These are phyloP conservation scores for Ganoderma meredithae DNA, from an alignment of 1,284 basidiomycete species.

Conservation along the genomic window DNA sequence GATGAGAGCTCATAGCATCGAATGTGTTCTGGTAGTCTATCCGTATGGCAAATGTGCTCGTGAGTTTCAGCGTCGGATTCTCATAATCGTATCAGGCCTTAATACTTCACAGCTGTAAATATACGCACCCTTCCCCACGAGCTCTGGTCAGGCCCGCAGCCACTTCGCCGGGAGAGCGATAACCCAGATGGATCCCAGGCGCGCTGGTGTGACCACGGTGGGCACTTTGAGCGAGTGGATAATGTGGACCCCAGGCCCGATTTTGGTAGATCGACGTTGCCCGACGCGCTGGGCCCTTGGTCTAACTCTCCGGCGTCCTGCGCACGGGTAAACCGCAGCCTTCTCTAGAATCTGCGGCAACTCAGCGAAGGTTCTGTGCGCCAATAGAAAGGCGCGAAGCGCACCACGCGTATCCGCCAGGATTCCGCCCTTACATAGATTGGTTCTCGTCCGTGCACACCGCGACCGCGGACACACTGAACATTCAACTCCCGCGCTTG, in stretches of 20 bases:
- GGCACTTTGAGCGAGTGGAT: not conserved
- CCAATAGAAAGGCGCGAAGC: slow-evolving; percentile 20
- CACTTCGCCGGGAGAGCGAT: not conserved
- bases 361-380: slow-evolving; percentile 33
- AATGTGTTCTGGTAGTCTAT: not conserved
- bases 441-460: slow-evolving; percentile 10
- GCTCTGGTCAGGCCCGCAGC: not conserved
- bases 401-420: slow-evolving; percentile 18
- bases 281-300: slow-evolving; percentile 7
- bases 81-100: slow-evolving; percentile 25
- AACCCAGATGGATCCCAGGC: not conserved
- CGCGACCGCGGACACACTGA: slow-evolving; percentile 1
- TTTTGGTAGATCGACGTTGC: slow-evolving; percentile 17
- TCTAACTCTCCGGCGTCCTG: not conserved
- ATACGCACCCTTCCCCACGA: slow-evolving; percentile 18
- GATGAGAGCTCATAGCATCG: slow-evolving; percentile 38
- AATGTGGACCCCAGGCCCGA: not conserved
- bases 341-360: slow-evolving; percentile 14
- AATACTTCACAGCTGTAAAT: slow-evolving; percentile 29
- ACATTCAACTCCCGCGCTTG: slow-evolving; percentile 6
- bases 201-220: not conserved
- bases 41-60: not conserved
- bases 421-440: slow-evolving; percentile 18
- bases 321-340: slow-evolving; percentile 1
- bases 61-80: slow-evolving; percentile 24